These are phyloP conservation scores for Cyanodermella asteris DNA, from an alignment of 2,329 filamentous ascomycete species.

Conservation along the genomic window DNA sequence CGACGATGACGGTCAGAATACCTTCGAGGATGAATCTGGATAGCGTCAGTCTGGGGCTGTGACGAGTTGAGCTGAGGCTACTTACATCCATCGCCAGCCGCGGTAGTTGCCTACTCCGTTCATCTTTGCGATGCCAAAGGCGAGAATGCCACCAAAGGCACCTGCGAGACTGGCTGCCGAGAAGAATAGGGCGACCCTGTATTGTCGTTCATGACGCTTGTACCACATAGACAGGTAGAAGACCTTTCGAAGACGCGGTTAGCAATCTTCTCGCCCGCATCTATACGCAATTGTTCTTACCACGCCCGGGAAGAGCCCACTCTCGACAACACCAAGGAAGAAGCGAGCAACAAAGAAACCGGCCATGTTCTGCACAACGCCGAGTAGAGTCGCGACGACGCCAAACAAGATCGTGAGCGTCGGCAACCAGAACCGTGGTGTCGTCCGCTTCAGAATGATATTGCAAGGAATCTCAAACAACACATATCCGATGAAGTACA, in stretches of 20 bases:
- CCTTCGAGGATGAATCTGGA: constrained; percentile 50
- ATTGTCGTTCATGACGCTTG: constrained; percentile 34
- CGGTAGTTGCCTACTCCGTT: constrained; percentile 5
- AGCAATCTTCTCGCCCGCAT: background rate
- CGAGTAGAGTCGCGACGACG: constrained; percentile 27
- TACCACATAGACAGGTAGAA: constrained; percentile 44
- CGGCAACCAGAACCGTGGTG: constrained; percentile 8
- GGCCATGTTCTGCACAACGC: constrained; percentile 24
- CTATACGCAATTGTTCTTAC: constrained; percentile 1
- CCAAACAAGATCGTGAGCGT: constrained; percentile 26
- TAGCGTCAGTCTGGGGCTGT: constrained; percentile 25
- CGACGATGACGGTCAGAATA: constrained; percentile 41
- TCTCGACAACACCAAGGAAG: constrained; percentile 30
- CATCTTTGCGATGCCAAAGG: constrained; percentile 16
- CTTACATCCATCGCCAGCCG: constrained; percentile 19
- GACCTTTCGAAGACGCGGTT: constrained; percentile 18
- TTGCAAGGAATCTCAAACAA: constrained; percentile 21
- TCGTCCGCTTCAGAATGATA: constrained; percentile 17
- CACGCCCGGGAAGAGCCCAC: constrained; percentile 28
- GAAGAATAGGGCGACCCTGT: constrained; percentile 37
- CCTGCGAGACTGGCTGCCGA: constrained; percentile 35
- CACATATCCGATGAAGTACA: constrained; percentile 26
- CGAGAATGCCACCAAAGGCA: constrained; percentile 39
- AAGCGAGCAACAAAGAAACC: constrained; percentile 27
- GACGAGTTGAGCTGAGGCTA: background rate